A percentile compares a stretch with the other conserved stretches of the same genome.
Conservation (phyloP, 345 rosid genomes). For the Hibiscus syriacus region DNA sequence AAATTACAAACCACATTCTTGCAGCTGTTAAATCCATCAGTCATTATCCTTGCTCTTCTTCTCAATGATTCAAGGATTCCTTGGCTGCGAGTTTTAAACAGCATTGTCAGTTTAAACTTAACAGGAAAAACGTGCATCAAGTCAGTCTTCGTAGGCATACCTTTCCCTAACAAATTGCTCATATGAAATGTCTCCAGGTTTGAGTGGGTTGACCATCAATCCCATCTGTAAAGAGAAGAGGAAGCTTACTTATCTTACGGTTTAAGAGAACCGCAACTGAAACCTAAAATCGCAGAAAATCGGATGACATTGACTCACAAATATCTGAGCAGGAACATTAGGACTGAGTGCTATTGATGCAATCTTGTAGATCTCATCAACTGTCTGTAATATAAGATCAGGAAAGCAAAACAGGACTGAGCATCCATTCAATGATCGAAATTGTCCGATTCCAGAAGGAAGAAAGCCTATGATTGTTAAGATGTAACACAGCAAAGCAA, state of each 20-base stretch:
- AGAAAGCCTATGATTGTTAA: neutral
- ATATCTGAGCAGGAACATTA: constrained; percentile 94
- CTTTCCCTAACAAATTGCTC: constrained; percentile 77
- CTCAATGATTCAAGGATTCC: constrained; percentile 87
- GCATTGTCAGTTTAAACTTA: neutral
- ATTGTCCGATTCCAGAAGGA: neutral
- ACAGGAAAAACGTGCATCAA: neutral
- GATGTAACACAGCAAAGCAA: neutral
- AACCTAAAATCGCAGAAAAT: neutral
- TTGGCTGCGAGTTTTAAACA: constrained; percentile 48
- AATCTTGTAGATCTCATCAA: constrained; percentile 94
- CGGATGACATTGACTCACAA: constrained; percentile 49
- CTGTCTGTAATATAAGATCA: constrained; percentile 49
- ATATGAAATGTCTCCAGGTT: constrained; percentile 91
- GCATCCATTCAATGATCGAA: constrained; percentile 8
- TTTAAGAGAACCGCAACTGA: neutral
- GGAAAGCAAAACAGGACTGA: constrained; percentile 1
- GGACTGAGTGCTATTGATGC: constrained; percentile 92
- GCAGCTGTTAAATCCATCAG: constrained; percentile 99
- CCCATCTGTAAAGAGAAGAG: constrained; percentile 64
- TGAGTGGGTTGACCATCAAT: constrained; percentile 87
- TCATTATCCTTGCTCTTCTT: constrained; percentile 89
- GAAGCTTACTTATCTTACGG: neutral
- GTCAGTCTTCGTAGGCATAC: constrained; percentile 26
- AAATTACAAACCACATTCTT: constrained; percentile 90